Evolutionary conservation across 1,284 basidiomycete genomes (phyloP), one percentile per base, ranked within the genome.

Genomic region (Volvariella volvacea): DNA sequence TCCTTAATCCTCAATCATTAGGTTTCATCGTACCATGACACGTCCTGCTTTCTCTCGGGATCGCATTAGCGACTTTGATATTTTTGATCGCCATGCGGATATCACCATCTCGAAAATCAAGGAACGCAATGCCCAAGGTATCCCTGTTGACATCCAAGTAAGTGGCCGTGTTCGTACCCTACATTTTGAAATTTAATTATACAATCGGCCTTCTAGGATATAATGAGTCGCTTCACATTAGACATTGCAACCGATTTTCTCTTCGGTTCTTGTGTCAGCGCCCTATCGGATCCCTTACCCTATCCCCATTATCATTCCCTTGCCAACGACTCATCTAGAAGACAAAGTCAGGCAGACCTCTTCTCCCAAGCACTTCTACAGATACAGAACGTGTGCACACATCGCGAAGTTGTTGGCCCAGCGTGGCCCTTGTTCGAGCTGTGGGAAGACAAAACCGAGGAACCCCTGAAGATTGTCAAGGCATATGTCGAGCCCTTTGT

Each of bases 161-260:
- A n/a, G n/a, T n/a, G n/a, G n/a, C n/a, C n/a, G n/a, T 14, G 47
- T 39, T 34, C 19, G 8, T 17, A 32, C 36, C 41, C 39, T 17
- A 16, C 22, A 32, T 22, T 38, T 14, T 21, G 22, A 15, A 19
- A 21, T n/a, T 2, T 20, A 41, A 14, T 48, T 47, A n/a, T 34
- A 34, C 39, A 34, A 37, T 37, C 9, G 14, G 8, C 20, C 14
- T 40, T 32, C n/a, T 17, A 12, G 49, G n/a, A n/a, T n/a, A n/a
- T n/a, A n/a, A 16, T 60, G 2, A 60, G 58, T 15, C 57, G 63
- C 15, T 65, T 64, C 46, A 65, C 64, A 2, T 51, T 67, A n/a
- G 65, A 67, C 57, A 51, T 73, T 1, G 74, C 74, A 0, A 66
- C 71, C 0, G 67, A 74, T 40, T 78, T 75, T 51, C 65, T 78